Percentiles rank a stretch among this genome's conserved stretches.
phyloP scores from a whole-genome alignment of 2,329 filamentous ascomycete species.

The Sclerotinia trifoliorum region DNA sequence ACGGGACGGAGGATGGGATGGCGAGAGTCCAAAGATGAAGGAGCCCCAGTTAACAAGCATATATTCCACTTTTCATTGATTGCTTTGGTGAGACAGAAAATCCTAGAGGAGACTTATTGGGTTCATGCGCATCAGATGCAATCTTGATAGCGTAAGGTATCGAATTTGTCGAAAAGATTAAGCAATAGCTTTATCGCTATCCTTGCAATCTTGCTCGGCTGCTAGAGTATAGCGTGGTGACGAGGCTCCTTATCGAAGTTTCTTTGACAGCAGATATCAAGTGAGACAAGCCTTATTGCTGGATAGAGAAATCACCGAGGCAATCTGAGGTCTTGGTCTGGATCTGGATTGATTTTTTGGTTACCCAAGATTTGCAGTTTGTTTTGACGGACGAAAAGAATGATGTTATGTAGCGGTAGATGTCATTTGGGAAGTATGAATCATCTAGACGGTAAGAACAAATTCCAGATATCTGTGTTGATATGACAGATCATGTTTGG shows the following conservation, averaged over 20 bases:
- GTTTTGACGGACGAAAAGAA: conserved; percentile 6
- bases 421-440: conserved; percentile 19
- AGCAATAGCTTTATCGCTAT: conserved; percentile 31
- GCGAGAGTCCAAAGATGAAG: conserved; percentile 18
- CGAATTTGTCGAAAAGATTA: conserved; percentile 26
- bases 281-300: conserved; percentile 21
- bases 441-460: conserved; percentile 18
- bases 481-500: conserved; percentile 19
- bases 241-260: conserved; percentile 28
- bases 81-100: conserved; percentile 2
- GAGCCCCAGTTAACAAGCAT: conserved; percentile 17
- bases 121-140: conserved; percentile 1
- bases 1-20: conserved; percentile 2
- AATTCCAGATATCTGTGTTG: conserved; percentile 9
- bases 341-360: neutral
- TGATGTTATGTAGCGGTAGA: neutral
- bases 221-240: conserved; percentile 2
- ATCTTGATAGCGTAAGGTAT: conserved; percentile 10
- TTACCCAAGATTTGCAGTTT: conserved; percentile 14
- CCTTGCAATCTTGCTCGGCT: conserved; percentile 32
- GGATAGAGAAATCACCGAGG: conserved; percentile 10
- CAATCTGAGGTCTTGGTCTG: neutral
- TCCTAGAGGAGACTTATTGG: conserved; percentile 8
- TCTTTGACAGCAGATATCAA: conserved; percentile 12
- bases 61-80: conserved; percentile 16